Conservation (phyloP, 805 yeast genomes). For the Saturnispora kantuleensis region DNA sequence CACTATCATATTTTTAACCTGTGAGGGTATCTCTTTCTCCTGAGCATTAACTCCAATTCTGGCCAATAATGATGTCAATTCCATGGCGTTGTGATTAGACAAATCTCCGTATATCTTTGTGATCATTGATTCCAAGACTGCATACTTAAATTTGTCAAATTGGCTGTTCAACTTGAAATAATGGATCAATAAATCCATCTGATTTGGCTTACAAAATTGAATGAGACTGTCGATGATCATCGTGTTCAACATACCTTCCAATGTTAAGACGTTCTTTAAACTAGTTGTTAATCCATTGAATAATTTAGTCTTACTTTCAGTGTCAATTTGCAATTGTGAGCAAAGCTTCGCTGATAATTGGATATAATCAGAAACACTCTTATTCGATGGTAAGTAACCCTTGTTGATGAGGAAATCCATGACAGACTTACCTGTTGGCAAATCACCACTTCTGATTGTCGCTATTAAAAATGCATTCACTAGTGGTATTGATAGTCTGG, state of each 20-base stretch:
- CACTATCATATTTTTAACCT: slow-evolving; percentile 11
- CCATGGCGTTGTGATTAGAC: slow-evolving; percentile 7
- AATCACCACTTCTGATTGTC: slow-evolving; percentile 12
- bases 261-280: slow-evolving; percentile 10
- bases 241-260: slow-evolving; percentile 9
- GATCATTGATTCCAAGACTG: neutral
- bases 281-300: slow-evolving; percentile 19
- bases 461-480: slow-evolving; percentile 10
- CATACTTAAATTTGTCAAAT: neutral
- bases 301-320: slow-evolving; percentile 14
- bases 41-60: slow-evolving; percentile 6
- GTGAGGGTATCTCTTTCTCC: slow-evolving; percentile 9
- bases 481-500: slow-evolving; percentile 2
- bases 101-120: neutral
- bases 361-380: slow-evolving; percentile 13
- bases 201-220: slow-evolving; percentile 14
- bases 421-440: slow-evolving; percentile 14
- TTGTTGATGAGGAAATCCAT: slow-evolving; percentile 10
- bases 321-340: slow-evolving; percentile 10
- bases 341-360: slow-evolving; percentile 12
- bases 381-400: slow-evolving; percentile 11
- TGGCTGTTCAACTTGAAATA: slow-evolving; percentile 14
- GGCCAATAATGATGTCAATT: slow-evolving; percentile 17
- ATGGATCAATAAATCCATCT: slow-evolving; percentile 17
- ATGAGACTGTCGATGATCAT: slow-evolving; percentile 8